A percentile compares a stretch with the other conserved stretches of the same genome.
These are phyloP conservation scores for Colletotrichum euphorbiae DNA, from an alignment of 2,329 filamentous ascomycete genomes.

Conservation along the genomic window DNA sequence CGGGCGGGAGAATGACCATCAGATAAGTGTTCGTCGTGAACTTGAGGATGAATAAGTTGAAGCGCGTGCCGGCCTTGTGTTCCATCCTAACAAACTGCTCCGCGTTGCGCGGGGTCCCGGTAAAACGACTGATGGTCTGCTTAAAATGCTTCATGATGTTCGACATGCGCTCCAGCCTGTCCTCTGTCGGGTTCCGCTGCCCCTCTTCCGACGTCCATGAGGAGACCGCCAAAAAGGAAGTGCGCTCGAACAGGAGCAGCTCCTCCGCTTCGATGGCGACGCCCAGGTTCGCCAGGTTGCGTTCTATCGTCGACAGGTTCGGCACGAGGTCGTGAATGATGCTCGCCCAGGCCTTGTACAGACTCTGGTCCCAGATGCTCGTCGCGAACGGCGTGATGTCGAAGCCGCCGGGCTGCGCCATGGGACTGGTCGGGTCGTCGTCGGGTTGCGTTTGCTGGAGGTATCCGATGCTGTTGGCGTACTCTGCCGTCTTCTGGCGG, in stretches of 20 bases:
- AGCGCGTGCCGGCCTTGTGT: conserved; percentile 79
- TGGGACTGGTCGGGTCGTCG: conserved; percentile 41
- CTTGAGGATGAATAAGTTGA: conserved; percentile 94
- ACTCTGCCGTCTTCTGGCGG: conserved; percentile 75
- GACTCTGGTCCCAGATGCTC: conserved; percentile 97
- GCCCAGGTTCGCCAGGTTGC: conserved; percentile 84
- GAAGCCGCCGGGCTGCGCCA: conserved; percentile 55
- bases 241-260: conserved; percentile 93
- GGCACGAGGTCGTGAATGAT: conserved; percentile 99
- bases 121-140: conserved; percentile 81
- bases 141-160: conserved; percentile 99
- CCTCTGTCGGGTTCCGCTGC: conserved; percentile 84
- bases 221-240: conserved; percentile 96
- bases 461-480: conserved; percentile 55
- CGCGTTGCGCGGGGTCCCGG: conserved; percentile 81
- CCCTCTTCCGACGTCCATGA: conserved; percentile 84
- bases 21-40: conserved; percentile 99
- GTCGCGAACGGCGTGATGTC: conserved; percentile 91
- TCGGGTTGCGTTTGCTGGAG: conserved; percentile 20
- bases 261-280: conserved; percentile 92
- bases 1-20: conserved; percentile 89
- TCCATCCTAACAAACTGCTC: conserved; percentile 86
- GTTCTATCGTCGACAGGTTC: conserved; percentile 88
- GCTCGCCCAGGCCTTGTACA: conserved; percentile 98
- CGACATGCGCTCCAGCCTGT: conserved; percentile 92